Conservation (phyloP, 2,329 filamentous ascomycete species). For the Trichoderma semiorbis region DNA sequence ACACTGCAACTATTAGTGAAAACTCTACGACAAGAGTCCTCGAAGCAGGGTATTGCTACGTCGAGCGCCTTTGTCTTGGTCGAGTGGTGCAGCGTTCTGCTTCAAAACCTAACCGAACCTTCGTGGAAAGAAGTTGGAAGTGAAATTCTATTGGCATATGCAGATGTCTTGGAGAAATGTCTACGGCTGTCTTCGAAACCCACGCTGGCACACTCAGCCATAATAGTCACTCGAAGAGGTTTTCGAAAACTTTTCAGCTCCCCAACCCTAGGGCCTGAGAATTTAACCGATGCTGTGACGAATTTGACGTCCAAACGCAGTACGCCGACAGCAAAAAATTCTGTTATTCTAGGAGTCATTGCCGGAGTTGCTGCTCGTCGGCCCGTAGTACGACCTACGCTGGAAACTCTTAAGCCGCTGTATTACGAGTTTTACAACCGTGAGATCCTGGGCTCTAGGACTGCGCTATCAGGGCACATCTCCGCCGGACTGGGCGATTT, state of each 20-base stretch:
- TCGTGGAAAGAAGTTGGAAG: slow-evolving; percentile 62
- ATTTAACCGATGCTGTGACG: slow-evolving; percentile 60
- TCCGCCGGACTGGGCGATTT: slow-evolving; percentile 75
- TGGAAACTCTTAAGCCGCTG: slow-evolving; percentile 64
- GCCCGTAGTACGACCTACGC: slow-evolving; percentile 54
- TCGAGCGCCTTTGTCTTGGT: slow-evolving; percentile 82
- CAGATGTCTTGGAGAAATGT: slow-evolving; percentile 74
- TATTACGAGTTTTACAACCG: slow-evolving; percentile 81
- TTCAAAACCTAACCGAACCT: slow-evolving; percentile 65
- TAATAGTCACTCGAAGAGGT: slow-evolving; percentile 74
- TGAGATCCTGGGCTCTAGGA: slow-evolving; percentile 78
- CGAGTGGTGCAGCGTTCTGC: slow-evolving; percentile 81
- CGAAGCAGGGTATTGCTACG: slow-evolving; percentile 73
- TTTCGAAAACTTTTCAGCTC: slow-evolving; percentile 69
- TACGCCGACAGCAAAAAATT: slow-evolving; percentile 64
- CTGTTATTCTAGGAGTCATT: slow-evolving; percentile 76
- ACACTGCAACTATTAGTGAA: slow-evolving; percentile 62
- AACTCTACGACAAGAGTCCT: slow-evolving; percentile 66
- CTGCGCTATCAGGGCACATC: slow-evolving; percentile 66
- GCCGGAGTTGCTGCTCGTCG: slow-evolving; percentile 81
- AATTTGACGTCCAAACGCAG: slow-evolving; percentile 66
- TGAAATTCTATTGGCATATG: slow-evolving; percentile 66
- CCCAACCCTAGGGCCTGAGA: slow-evolving; percentile 53
- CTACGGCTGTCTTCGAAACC: slow-evolving; percentile 61
- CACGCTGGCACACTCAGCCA: slow-evolving; percentile 67